Percentiles rank a stretch among this genome's conserved stretches.
Conservation (phyloP, 2,329 filamentous ascomycete genomes). For the Fusarium sp. region DNA sequence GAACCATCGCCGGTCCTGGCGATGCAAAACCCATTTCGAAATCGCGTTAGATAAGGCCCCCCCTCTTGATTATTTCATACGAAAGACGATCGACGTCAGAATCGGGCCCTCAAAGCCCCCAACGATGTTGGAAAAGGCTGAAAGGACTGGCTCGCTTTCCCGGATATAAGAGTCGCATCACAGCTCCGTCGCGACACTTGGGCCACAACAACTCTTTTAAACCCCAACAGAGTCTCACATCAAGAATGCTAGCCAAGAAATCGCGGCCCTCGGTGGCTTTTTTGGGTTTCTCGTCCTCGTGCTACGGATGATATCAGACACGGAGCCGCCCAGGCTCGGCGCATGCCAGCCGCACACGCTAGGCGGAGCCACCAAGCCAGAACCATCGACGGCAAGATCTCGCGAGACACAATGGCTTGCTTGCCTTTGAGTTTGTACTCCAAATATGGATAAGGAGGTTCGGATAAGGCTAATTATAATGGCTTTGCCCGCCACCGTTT, state of each 20-base stretch:
- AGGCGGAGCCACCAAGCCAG: conserved; percentile 9
- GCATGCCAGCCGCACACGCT: background rate
- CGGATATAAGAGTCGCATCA: background rate
- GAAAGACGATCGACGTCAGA: background rate
- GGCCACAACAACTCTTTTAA: background rate
- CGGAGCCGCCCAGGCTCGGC: background rate
- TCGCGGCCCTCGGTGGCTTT: conserved; percentile 11
- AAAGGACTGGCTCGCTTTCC: background rate
- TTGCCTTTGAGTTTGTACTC: background rate
- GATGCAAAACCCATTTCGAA: background rate
- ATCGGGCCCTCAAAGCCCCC: background rate
- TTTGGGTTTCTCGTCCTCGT: background rate
- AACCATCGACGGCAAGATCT: background rate
- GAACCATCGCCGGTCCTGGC: conserved; percentile 12
- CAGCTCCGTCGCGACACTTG: background rate
- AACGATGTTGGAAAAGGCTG: background rate
- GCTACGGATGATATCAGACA: conserved; percentile 14
- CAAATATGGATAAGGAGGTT: background rate
- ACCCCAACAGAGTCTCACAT: too few species aligned
- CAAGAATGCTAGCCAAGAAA: conserved; percentile 11
- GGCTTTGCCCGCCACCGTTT: conserved; percentile 4
- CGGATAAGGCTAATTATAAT: background rate
- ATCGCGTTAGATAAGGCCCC: background rate
- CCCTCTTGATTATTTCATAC: background rate
- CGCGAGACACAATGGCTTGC: background rate